Base-by-base conservation (phyloP, 495 filamentous ascomycete genomes). In the Penicillium manginii region DNA sequence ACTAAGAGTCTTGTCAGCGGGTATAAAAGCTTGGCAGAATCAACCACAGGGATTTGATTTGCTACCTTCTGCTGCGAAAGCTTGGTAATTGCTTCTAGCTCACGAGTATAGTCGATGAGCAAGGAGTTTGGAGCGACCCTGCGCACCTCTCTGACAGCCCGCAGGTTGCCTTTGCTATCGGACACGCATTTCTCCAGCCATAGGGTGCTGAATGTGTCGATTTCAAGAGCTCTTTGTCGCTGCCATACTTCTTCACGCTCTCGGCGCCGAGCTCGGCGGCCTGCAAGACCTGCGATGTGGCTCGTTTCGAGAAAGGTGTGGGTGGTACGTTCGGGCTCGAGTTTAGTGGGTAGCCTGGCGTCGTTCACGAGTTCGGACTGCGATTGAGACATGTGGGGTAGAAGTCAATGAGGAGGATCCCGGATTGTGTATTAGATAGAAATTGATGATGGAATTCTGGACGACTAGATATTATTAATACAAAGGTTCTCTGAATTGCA, bases 21-120 rank as follows among this genome's bases (percentile, higher is more conserved):
- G 21, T 8, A 15, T 11, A 14, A 12, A 71, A 26, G 64, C 55
- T 52, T 55, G 70, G 59, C 56, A 66, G 10, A 48, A 39, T 5
- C 48, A 56, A 17, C 50, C 22, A 17, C 56, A 39, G 18, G 26
- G 9, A 32, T 19, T 52, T 46, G 35, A 35, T 17, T 45, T 35
- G n/a, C 35, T 62, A 58, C 60, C 37, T 46, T 71, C 42, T 56
- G 31, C 19, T 74, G 72, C 1, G 76, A 81, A 58, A 81, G 78
- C 55, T 73, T 79, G 32, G 66, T 63, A 43, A 76, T 73, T 8
- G 74, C 75, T 60, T 79, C 76, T 11, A 79, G 50, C 49, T 80
- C 78, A 3, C 68, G 62, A 29, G 57, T 60, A 35, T 72, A 76
- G 37, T 72, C 59, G 21, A 70, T 40, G 10, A 12, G 2, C 37